Base-by-base conservation (phyloP, 202 grass and related monocot genomes). In the Cymbopogon flexuosus region DNA sequence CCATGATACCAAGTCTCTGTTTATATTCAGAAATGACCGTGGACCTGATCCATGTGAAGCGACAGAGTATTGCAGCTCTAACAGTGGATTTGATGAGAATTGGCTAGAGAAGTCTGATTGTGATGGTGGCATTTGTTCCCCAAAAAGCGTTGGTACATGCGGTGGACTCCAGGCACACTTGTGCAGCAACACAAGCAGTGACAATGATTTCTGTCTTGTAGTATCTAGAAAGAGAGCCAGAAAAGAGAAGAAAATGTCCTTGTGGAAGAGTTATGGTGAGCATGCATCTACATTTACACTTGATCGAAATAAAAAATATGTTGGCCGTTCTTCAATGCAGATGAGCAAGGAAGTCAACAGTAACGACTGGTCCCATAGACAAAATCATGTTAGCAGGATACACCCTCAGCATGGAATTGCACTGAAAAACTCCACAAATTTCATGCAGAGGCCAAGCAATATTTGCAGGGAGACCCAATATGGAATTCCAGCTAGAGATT, bases 201-300 rank as follows among this genome's bases (percentile, higher is more conserved):
- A 64, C 60, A 89, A 64, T 62, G 91, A 79, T 68, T 93, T 93
- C 40, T 81, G 74, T 79, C 30, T 85, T 56, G 91, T 93, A 70
- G 31, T 88, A 78, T 90, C 88, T 29, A 87, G 72, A 90, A 93
- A 86, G 79, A 88, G 88, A 84, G 83, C 85, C 49, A 90, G 85
- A 75, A 87, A 87, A 36, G 47, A 79, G 70, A 90, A 79, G 83
- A 93, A 81, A 86, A 86, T 86, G 65, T 68, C 71, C 81, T 49
- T 62, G 22, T 71, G 83, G 84, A 85, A 35, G 23, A 81, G 66
- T 69, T 83, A 65, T 39, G 76, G 70, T 47, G 51, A 75, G 47
- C 49, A 8, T 34, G 61, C 49, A 34, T 62, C 70, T 34, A 62
- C 31, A 80, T 68, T 31, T 72, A 30, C 62, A 37, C 36, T 40